Percentiles rank a stretch among this genome's conserved stretches.
These are phyloP conservation scores for Euphorbia celastroides DNA, from an alignment of 441 rosid species.

Conservation along the genomic window DNA sequence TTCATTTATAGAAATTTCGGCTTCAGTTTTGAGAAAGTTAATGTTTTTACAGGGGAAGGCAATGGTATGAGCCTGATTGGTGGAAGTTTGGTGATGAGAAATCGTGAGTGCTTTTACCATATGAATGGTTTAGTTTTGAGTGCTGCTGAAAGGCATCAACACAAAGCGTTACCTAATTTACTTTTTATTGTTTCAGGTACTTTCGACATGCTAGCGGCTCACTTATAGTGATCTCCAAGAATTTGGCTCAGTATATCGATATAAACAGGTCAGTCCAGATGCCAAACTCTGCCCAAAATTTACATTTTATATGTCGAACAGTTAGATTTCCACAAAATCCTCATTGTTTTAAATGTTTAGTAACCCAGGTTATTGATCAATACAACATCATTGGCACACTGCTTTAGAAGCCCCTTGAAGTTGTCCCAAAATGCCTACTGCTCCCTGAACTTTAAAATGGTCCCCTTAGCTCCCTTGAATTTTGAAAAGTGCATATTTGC, in stretches of 20 bases:
- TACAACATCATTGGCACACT: neutral
- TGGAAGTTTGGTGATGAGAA: conserved; percentile 95
- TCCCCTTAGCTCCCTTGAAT: too few species aligned
- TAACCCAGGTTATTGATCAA: neutral
- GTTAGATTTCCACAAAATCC: neutral
- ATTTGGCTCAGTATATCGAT: conserved; percentile 76
- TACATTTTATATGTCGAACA: neutral
- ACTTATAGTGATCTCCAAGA: conserved; percentile 72
- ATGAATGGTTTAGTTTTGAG: conserved; percentile 2
- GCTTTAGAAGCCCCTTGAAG: too few species aligned
- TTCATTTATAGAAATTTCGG: conserved; percentile 2
- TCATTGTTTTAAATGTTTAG: neutral
- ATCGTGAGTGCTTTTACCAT: conserved; percentile 60
- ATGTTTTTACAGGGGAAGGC: conserved; percentile 63
- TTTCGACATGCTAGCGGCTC: conserved; percentile 85
- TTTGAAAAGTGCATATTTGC: too few species aligned
- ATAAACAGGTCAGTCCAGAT: conserved; percentile 70
- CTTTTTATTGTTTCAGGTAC: conserved; percentile 48
- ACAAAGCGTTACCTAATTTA: conserved; percentile 9
- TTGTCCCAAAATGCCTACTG: too few species aligned
- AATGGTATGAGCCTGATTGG: conserved; percentile 99
- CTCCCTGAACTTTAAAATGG: too few species aligned
- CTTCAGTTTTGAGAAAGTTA: neutral
- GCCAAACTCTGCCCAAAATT: neutral
- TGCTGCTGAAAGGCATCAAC: too few species aligned